Conservation (phyloP, 73 alveolate genomes). For the Paramecium bursaria region DNA sequence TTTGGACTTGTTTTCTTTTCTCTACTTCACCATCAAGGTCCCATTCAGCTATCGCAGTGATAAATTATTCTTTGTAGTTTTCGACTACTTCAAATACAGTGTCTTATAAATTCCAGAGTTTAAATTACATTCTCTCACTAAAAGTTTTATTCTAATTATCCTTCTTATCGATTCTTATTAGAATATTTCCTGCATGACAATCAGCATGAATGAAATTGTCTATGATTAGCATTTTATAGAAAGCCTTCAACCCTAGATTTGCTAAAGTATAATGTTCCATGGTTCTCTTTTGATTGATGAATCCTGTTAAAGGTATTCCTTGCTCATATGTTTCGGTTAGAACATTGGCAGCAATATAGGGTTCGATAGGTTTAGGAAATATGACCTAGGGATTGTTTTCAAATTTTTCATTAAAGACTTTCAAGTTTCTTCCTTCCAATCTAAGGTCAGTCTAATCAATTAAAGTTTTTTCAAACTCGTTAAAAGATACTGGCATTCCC, state of each 20-base stretch:
- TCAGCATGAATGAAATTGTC: constrained; percentile 59
- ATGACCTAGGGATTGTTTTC: constrained; percentile 41
- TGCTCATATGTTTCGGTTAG: constrained; percentile 43
- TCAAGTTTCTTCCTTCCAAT: constrained; percentile 53
- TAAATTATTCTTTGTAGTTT: not conserved
- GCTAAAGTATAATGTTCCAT: constrained; percentile 16
- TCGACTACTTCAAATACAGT: constrained; percentile 35
- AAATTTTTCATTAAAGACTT: constrained; percentile 45
- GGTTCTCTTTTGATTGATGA: constrained; percentile 3
- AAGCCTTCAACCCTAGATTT: constrained; percentile 55
- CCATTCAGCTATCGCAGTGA: constrained; percentile 40
- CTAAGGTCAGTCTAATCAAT: constrained; percentile 36
- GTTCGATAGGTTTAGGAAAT: constrained; percentile 30
- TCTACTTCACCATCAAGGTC: too few relatives aligned
- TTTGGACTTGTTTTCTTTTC: not conserved
- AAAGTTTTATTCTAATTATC: not conserved
- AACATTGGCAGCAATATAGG: constrained; percentile 5
- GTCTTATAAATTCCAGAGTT: constrained; percentile 28
- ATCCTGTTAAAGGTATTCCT: constrained; percentile 44
- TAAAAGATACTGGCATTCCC: constrained; percentile 56
- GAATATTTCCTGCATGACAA: constrained; percentile 60
- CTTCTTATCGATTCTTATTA: constrained; percentile 8
- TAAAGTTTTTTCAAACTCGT: constrained; percentile 37
- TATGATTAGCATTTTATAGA: constrained; percentile 42
- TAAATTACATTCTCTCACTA: not conserved